Base-by-base conservation (phyloP, 768 basidiomycete genomes). In the Podaxis rugospora region DNA sequence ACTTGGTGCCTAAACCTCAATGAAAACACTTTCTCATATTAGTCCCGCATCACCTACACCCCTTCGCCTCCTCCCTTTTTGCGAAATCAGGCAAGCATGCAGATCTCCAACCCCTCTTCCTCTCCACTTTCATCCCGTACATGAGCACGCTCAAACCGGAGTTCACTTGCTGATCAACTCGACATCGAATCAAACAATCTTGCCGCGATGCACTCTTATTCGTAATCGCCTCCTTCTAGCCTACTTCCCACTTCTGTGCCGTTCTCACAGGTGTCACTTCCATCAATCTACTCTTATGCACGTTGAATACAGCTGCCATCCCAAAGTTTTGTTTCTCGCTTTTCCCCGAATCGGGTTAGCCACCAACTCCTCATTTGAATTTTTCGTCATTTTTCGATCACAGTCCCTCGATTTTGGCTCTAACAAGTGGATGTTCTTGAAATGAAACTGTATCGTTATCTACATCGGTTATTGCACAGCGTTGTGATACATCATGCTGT, bases 11-110 rank as follows among this genome's bases (percentile, higher is more conserved):
- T 54, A 37, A 18, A 27, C 21, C 46, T 18, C n/a, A 28, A 53
- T 36, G 14, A n/a, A 36, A 53, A 21, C 18, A 3, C 50, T 51
- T 6, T 53, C 51, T 37, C 18, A 32, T 23, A 10, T 11, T 23
- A 13, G n/a, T 32, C 44, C 44, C 44, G 9, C 18, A 16, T 5
- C 42, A n/a, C 18, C 47, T 21, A 3, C 32, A 35, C 21, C 47
- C 57, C 27, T 37, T 39, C 28, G 5, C 18, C 57, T n/a, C 32
- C 57, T 59, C 57, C 57, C 57, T 51, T 59, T 51, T 59, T 52
- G 50, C 50, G 16, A n/a, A 40, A 42, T 59, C 57, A 10, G 57
- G 39, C 5, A 52, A 25, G 23, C 39, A n/a, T 28, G 28, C 21
- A 28, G 21, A 21, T 21, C 21, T 21, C 21, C 21, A 16, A 5